Evolutionary conservation across 108 stramenopile genomes (phyloP).

Genomic region (Thalassiosira profunda): DNA sequence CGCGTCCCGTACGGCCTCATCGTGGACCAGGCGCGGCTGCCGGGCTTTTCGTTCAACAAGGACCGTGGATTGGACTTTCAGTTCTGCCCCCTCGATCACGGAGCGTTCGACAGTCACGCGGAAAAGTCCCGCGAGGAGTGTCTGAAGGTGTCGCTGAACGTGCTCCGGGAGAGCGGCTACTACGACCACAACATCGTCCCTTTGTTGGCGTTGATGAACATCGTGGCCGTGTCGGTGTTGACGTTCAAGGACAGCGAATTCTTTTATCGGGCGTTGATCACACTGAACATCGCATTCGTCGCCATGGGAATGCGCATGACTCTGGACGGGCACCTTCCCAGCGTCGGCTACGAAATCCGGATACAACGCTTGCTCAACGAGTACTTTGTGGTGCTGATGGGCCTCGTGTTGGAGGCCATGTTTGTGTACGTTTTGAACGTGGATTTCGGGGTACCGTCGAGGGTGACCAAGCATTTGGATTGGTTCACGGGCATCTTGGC

Average conservation of each 20-base stretch:
- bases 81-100: constrained; percentile 38
- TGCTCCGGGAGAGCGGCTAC: constrained; percentile 38
- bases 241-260: constrained; percentile 45
- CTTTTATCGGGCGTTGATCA: constrained; percentile 39
- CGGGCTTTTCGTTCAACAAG: constrained; percentile 39
- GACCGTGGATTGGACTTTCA: constrained; percentile 54
- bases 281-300: constrained; percentile 55
- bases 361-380: constrained; percentile 58
- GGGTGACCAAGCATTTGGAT: no score
- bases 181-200: constrained; percentile 70
- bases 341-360: constrained; percentile 61
- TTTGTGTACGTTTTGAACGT: no score
- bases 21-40: constrained; percentile 57
- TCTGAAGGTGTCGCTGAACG: constrained; percentile 45
- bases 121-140: constrained; percentile 28
- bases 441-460: no score
- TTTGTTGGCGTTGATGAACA: constrained; percentile 48
- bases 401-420: no score
- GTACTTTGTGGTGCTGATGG: no score
- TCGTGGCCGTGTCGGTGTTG: constrained; percentile 47
- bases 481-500: no score
- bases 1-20: constrained; percentile 53
- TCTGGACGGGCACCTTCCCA: constrained; percentile 48
- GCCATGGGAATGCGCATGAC: constrained; percentile 67
- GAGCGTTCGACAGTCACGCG: background rate